phyloP scores from a whole-genome alignment of 73 alveolate genomes.

The Diophrys sp. region DNA sequence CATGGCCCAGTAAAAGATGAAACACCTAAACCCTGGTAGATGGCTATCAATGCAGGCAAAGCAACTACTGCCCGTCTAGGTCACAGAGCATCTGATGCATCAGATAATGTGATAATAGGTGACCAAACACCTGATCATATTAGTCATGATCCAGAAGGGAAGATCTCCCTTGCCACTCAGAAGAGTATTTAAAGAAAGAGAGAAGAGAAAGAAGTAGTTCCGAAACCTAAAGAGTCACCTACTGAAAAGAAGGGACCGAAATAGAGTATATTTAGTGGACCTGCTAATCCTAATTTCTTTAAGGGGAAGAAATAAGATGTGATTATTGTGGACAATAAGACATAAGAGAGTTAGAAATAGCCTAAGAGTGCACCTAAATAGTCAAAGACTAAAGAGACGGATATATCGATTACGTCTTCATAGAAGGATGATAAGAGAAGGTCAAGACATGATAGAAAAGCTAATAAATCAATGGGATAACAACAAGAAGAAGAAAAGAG shows the following conservation, averaged over 20 bases:
- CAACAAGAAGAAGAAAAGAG: not conserved
- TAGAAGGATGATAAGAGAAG: not conserved
- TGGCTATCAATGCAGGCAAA: not conserved
- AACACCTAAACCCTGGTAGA: not conserved
- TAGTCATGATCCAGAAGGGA: slow-evolving; percentile 3
- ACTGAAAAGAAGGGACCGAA: slow-evolving; percentile 16
- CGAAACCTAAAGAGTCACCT: not conserved
- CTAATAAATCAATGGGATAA: not conserved
- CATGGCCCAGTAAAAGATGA: not conserved
- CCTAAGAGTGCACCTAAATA: not conserved
- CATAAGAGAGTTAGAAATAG: not conserved
- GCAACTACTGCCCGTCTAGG: not conserved
- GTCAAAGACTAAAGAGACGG: not conserved
- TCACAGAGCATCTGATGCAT: slow-evolving; percentile 8
- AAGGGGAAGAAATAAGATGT: slow-evolving; percentile 9
- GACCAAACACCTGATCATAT: not conserved
- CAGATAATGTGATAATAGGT: slow-evolving; percentile 1
- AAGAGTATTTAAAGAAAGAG: slow-evolving; percentile 27
- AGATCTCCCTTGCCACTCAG: slow-evolving; percentile 43
- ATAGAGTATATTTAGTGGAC: slow-evolving; percentile 28
- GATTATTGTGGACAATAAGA: slow-evolving; percentile 3
- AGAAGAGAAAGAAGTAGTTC: slow-evolving; percentile 12
- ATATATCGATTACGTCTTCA: not conserved
- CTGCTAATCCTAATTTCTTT: slow-evolving; percentile 38
- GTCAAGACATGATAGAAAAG: not conserved